Percentiles rank a stretch among this genome's conserved stretches.
These are phyloP conservation scores for Endoconidiophora laricicola DNA, from an alignment of 2,329 filamentous ascomycete genomes.

Conservation along the genomic window DNA sequence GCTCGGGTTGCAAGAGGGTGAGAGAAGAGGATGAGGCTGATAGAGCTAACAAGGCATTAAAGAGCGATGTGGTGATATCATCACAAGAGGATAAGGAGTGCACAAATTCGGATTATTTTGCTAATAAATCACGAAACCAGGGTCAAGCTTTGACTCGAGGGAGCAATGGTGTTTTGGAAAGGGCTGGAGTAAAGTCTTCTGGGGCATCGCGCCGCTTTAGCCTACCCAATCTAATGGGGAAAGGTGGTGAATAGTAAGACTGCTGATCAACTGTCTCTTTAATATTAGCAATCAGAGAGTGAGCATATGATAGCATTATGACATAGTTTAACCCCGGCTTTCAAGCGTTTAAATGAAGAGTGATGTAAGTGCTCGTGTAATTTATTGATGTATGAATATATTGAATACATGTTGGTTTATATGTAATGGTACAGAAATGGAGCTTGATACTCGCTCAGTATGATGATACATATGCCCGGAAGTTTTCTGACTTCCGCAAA, in stretches of 20 bases:
- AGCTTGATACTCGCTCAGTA: background rate
- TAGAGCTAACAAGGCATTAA: background rate
- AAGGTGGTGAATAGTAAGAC: too few species aligned
- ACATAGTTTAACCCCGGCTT: too few species aligned
- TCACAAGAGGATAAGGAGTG: background rate
- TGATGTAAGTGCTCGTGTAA: too few species aligned
- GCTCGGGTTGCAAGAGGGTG: background rate
- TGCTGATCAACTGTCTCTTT: too few species aligned
- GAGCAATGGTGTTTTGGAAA: too few species aligned
- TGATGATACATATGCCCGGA: background rate
- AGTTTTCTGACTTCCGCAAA: background rate
- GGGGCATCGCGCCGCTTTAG: too few species aligned
- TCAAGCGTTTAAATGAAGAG: too few species aligned
- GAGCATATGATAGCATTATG: too few species aligned
- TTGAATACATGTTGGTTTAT: background rate
- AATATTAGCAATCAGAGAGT: too few species aligned
- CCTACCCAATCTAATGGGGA: too few species aligned
- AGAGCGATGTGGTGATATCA: background rate
- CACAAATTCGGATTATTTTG: constrained; percentile 1
- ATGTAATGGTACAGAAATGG: constrained; percentile 10
- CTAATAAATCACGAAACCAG: background rate
- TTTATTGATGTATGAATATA: background rate
- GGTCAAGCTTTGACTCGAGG: too few species aligned
- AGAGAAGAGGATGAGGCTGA: background rate
- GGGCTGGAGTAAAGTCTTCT: too few species aligned